Conservation (phyloP, 371 early-diverging fungal species). For the Gilbertella persicaria region DNA sequence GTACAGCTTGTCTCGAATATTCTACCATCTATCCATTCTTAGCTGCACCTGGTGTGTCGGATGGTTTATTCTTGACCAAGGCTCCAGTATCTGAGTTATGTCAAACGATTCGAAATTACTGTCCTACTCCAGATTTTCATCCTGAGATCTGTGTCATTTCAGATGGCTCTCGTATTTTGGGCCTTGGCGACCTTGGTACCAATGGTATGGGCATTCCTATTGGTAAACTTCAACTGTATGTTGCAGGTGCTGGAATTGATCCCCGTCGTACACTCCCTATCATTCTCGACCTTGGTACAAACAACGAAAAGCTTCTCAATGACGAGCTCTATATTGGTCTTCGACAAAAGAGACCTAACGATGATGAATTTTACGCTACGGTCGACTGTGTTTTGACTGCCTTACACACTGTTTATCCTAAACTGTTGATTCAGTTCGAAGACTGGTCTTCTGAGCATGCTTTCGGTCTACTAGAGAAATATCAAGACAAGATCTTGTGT, state of each 20-base stretch:
- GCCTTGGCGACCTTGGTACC: constrained; percentile 87
- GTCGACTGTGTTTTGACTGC: constrained; percentile 78
- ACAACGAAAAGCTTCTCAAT: constrained; percentile 71
- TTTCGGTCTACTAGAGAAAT: constrained; percentile 67
- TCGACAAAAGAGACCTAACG: constrained; percentile 41
- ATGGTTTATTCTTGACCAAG: constrained; percentile 80
- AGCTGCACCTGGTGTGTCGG: constrained; percentile 72
- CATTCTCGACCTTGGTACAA: constrained; percentile 84
- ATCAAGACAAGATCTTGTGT: constrained; percentile 64
- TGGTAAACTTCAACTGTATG: constrained; percentile 89
- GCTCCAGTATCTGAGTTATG: constrained; percentile 63
- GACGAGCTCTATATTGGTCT: constrained; percentile 86
- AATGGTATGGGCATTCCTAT: constrained; percentile 92
- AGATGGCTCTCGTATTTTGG: constrained; percentile 90
- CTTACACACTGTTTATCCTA: constrained; percentile 68
- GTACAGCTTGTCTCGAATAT: constrained; percentile 86
- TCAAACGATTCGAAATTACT: constrained; percentile 70
- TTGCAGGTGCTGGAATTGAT: constrained; percentile 87
- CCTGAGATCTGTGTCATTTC: constrained; percentile 87
- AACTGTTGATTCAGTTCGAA: constrained; percentile 86
- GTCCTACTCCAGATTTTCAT: constrained; percentile 37
- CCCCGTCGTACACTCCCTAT: constrained; percentile 86
- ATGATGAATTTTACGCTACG: constrained; percentile 70
- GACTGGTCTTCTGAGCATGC: constrained; percentile 90
- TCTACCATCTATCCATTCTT: constrained; percentile 86